Evolutionary conservation across 805 yeast genomes (phyloP), one percentile per base, ranked within the genome.

Genomic region (Scheffersomyces stipitis): DNA sequence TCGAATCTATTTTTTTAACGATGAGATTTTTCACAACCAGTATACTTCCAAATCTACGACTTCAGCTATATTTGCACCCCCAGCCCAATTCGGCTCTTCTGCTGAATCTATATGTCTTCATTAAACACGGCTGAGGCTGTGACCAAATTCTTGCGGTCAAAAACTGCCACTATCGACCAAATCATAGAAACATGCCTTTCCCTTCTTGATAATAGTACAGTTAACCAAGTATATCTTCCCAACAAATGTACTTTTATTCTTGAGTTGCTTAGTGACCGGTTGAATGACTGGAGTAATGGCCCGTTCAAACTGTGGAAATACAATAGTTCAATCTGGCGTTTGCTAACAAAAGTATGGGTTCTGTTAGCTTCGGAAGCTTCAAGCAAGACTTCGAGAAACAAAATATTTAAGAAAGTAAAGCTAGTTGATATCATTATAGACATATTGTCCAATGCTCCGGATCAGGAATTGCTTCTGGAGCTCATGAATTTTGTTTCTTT

Each of bases 91-190:
- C n/a, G n/a, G n/a, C n/a, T n/a, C n/a, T n/a, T n/a, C n/a, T n/a
- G n/a, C n/a, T n/a, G n/a, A n/a, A n/a, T n/a, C n/a, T n/a, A n/a
- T n/a, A 20, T 20, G 24, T 7, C 9, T 20, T 20, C 24, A 7
- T 20, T 38, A 35, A 33, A 37, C 9, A 42, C 59, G 15, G 60
- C 71, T 0, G 84, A 78, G 44, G 66, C 71, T 1, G 54, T 80
- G 18, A 81, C 90, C 1, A 73, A 73, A 51, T 67, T 64, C 47
- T 64, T 84, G 18, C 69, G 91, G 44, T 73, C 80, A 15, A 81
- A 76, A 47, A 65, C 62, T 26, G 69, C 71, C 1, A 18, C 69
- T 1, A 55, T 76, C 0, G 55, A 56, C 4, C 70, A 75, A 17
- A 69, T 82, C 15, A 59, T 69, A 10, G 48, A 30, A 30, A 60